A percentile compares a stretch with the other conserved stretches of the same genome.
Conservation (phyloP, 2,329 filamentous ascomycete genomes). For the Talaromyces sp. region DNA sequence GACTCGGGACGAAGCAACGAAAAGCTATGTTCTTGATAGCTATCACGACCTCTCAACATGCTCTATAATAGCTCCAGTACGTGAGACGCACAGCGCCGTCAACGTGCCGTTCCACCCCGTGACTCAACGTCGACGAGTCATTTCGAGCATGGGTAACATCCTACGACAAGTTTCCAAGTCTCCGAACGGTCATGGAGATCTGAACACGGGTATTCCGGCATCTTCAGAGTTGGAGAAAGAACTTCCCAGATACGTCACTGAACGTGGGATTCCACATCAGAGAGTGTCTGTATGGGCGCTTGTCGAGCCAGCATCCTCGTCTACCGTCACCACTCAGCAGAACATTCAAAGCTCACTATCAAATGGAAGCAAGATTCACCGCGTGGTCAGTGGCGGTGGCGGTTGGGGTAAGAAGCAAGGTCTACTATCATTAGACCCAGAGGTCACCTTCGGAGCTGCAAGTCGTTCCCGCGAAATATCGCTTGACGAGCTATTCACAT, state of each 20-base stretch:
- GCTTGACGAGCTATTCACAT: slow-evolving; percentile 1
- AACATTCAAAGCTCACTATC: slow-evolving; percentile 28
- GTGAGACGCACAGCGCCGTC: slow-evolving; percentile 22
- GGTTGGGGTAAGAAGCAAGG: slow-evolving; percentile 47
- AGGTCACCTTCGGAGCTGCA: slow-evolving; percentile 30
- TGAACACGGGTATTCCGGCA: slow-evolving; percentile 34
- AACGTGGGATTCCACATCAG: slow-evolving; percentile 35
- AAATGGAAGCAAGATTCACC: slow-evolving; percentile 38
- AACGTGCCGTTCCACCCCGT: slow-evolving; percentile 36
- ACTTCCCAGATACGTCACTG: slow-evolving; percentile 38
- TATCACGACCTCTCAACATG: slow-evolving; percentile 33
- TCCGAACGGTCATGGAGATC: slow-evolving; percentile 21
- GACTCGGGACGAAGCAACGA: slow-evolving; percentile 24
- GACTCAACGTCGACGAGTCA: slow-evolving; percentile 35
- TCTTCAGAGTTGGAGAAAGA: slow-evolving; percentile 41
- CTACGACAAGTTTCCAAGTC: slow-evolving; percentile 39
- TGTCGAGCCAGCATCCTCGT: slow-evolving; percentile 28
- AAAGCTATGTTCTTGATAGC: slow-evolving; percentile 26
- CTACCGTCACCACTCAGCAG: slow-evolving; percentile 16
- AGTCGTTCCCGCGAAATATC: not conserved
- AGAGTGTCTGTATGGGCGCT: slow-evolving; percentile 43
- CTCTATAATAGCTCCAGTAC: slow-evolving; percentile 23
- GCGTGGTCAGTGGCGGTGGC: slow-evolving; percentile 43
- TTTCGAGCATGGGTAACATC: slow-evolving; percentile 44
- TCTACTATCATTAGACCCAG: slow-evolving; percentile 41